phyloP scores from a whole-genome alignment of 73 alveolate species.

The Breviolum minutum region DNA sequence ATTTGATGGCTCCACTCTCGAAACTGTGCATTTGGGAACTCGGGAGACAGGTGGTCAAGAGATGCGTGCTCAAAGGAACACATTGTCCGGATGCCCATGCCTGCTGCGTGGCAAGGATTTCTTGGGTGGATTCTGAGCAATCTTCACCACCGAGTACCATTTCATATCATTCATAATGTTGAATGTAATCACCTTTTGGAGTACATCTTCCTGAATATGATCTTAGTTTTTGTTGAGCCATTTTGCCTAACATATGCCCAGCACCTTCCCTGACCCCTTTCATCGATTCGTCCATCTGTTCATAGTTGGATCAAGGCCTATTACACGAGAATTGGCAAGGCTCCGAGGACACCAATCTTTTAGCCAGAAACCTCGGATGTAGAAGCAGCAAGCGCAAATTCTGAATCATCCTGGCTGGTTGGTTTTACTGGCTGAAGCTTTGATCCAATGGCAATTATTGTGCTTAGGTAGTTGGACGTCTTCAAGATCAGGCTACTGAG shows the following conservation, averaged over 20 bases:
- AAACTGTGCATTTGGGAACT: background rate
- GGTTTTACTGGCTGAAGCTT: too few relatives aligned
- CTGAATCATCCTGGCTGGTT: too few relatives aligned
- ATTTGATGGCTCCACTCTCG: background rate
- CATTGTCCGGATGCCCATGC: slow-evolving; percentile 18
- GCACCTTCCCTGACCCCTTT: too few relatives aligned
- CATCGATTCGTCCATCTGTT: too few relatives aligned
- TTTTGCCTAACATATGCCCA: too few relatives aligned
- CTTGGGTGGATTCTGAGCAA: background rate
- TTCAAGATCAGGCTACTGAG: background rate
- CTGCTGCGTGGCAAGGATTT: background rate
- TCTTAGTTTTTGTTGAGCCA: too few relatives aligned
- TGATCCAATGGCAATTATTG: background rate
- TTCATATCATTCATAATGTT: too few relatives aligned
- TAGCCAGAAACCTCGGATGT: background rate
- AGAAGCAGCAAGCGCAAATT: too few relatives aligned
- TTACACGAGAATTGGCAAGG: slow-evolving; percentile 9
- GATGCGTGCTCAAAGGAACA: slow-evolving; percentile 40
- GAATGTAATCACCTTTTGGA: too few relatives aligned
- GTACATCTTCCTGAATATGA: too few relatives aligned
- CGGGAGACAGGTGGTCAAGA: slow-evolving; percentile 27
- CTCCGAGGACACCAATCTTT: background rate
- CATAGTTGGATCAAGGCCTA: background rate
- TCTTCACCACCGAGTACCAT: too few relatives aligned
- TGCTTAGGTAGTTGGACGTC: background rate